These are phyloP conservation scores for Eucalyptus sp. DNA, from an alignment of 345 rosid species.

Conservation along the genomic window DNA sequence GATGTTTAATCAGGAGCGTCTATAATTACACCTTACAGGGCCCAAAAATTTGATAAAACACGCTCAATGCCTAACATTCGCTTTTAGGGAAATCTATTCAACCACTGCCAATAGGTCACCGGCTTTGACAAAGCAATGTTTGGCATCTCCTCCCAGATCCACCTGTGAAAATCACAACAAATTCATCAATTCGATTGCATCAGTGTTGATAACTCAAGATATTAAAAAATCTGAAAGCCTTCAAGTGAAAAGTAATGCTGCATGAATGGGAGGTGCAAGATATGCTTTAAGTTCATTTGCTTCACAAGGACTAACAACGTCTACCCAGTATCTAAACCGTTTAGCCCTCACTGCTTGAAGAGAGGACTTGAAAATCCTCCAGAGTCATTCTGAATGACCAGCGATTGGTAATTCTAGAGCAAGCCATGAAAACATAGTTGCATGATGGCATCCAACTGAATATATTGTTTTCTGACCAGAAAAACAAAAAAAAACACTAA, in stretches of 20 bases:
- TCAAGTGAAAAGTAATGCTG: neutral
- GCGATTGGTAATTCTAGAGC: neutral
- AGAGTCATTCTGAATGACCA: neutral
- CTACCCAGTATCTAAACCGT: neutral
- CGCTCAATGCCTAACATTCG: neutral
- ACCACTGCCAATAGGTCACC: conserved; percentile 82
- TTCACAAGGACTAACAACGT: neutral
- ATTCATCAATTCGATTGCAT: neutral
- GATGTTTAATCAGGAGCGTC: neutral
- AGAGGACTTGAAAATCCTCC: neutral
- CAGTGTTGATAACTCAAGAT: neutral
- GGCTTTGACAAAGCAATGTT: conserved; percentile 73
- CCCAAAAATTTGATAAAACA: neutral
- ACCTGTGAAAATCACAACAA: conserved; percentile 19
- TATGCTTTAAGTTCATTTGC: neutral
- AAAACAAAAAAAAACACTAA: too few relatives aligned
- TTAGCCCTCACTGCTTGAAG: neutral
- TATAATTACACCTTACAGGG: neutral
- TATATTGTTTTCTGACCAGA: neutral
- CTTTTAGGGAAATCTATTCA: conserved; percentile 15
- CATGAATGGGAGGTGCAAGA: neutral
- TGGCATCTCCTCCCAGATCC: conserved; percentile 61
- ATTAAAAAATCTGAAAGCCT: neutral
- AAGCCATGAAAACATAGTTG: neutral
- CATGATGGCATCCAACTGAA: neutral